phyloP scores from a whole-genome alignment of 805 yeast species.

The Yarrowia bubula region DNA sequence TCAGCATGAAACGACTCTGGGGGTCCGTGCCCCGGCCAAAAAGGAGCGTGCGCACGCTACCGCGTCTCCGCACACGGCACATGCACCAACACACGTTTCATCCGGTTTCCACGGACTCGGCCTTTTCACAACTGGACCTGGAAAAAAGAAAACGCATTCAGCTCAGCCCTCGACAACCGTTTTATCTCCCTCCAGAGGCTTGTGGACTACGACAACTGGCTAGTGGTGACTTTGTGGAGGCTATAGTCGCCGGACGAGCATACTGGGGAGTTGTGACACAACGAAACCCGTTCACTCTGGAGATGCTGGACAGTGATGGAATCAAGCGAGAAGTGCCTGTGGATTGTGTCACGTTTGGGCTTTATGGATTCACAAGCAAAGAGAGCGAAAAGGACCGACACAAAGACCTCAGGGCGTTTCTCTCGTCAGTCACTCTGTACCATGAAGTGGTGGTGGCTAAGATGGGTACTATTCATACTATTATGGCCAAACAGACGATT shows the following conservation, averaged over 20 bases:
- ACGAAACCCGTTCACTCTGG: constrained; percentile 4
- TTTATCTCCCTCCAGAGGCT: constrained; percentile 18
- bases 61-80: not conserved
- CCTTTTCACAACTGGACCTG: not conserved
- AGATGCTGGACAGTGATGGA: constrained; percentile 14
- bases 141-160: not conserved
- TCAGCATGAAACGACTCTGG: constrained; percentile 24
- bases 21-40: constrained; percentile 16
- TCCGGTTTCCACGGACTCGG: constrained; percentile 8
- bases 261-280: constrained; percentile 21
- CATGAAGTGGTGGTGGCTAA: not conserved
- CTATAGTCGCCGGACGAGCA: not conserved
- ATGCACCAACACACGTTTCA: constrained; percentile 17
- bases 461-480: not conserved
- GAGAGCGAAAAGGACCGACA: not conserved
- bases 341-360: constrained; percentile 12
- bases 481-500: not conserved
- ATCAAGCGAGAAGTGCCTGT: constrained; percentile 11
- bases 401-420: not conserved
- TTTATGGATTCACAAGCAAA: not conserved
- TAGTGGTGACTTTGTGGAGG: constrained; percentile 16
- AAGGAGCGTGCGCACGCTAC: too few relatives aligned
- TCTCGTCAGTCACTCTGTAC: not conserved
- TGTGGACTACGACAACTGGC: constrained; percentile 15
- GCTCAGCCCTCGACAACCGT: not conserved